Percentiles rank a stretch among this genome's conserved stretches.
These are phyloP conservation scores for Globisporangium middletonii DNA, from an alignment of 352 stramenopile species.

Conservation along the genomic window DNA sequence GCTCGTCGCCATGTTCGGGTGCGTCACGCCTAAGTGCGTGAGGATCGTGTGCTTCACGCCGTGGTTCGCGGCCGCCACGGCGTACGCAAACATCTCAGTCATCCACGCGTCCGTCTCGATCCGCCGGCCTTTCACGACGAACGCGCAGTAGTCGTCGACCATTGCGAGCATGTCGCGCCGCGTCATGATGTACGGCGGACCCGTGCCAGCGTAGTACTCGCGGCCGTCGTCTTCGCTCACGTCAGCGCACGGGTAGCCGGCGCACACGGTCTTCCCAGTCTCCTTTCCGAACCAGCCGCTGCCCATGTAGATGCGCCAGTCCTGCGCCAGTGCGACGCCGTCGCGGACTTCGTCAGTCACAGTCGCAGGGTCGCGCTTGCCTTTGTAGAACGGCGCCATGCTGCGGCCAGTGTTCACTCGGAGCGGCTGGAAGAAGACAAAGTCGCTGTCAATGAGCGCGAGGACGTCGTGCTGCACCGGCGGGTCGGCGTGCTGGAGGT, in stretches of 20 bases:
- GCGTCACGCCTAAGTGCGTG: slow-evolving; percentile 34
- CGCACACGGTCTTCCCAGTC: slow-evolving; percentile 6
- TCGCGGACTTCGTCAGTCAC: slow-evolving; percentile 17
- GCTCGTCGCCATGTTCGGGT: slow-evolving; percentile 22
- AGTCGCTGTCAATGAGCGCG: slow-evolving; percentile 18
- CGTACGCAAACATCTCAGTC: slow-evolving; percentile 56
- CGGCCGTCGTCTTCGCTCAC: slow-evolving; percentile 9
- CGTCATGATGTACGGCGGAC: slow-evolving; percentile 32
- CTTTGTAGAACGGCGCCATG: slow-evolving; percentile 15
- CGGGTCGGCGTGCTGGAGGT: slow-evolving; percentile 17
- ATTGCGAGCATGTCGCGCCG: slow-evolving; percentile 16
- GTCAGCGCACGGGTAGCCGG: neutral
- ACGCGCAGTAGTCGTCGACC: slow-evolving; percentile 25
- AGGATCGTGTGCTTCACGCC: slow-evolving; percentile 51
- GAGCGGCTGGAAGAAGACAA: slow-evolving; percentile 15
- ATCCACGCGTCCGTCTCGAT: slow-evolving; percentile 28
- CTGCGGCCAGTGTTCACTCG: slow-evolving; percentile 8
- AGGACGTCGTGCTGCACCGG: slow-evolving; percentile 17
- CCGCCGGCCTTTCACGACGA: slow-evolving; percentile 13
- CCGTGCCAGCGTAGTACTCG: slow-evolving; percentile 21
- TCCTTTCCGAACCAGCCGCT: slow-evolving; percentile 17
- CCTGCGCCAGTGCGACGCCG: slow-evolving; percentile 15
- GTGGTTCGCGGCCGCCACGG: slow-evolving; percentile 40
- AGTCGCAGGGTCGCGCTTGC: slow-evolving; percentile 6
- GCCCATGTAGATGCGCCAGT: slow-evolving; percentile 10